A percentile compares a stretch with the other conserved stretches of the same genome.
Conservation (phyloP, 2,329 filamentous ascomycete species). For the Apiospora hydei region DNA sequence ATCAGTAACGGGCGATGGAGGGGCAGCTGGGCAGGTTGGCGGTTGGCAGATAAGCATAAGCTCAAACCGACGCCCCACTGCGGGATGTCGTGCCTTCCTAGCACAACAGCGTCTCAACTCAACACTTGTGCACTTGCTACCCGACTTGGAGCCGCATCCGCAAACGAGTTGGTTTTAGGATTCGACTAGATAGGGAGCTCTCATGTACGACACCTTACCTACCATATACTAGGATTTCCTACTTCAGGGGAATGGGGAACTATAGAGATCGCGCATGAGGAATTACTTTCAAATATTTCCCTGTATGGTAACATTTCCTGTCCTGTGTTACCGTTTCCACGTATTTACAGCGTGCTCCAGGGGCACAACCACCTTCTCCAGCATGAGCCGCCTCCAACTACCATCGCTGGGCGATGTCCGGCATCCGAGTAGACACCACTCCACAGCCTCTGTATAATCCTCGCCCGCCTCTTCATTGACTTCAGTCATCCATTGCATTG, state of each 20-base stretch:
- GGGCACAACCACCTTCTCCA: neutral
- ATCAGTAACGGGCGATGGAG: neutral
- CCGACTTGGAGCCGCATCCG: no score
- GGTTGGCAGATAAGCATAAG: neutral
- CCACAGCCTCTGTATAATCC: neutral
- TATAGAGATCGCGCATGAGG: no score
- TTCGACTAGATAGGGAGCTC: no score
- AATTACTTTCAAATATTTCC: neutral
- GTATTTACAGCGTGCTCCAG: neutral
- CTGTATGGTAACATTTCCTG: no score
- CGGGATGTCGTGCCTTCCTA: neutral
- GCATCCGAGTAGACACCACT: neutral
- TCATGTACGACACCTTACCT: no score
- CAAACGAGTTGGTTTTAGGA: no score
- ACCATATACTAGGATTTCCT: no score
- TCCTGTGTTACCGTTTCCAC: neutral
- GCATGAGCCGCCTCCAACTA: neutral
- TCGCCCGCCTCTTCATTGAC: neutral
- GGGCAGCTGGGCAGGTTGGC: neutral
- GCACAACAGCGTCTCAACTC: neutral
- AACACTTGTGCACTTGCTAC: neutral
- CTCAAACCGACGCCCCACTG: neutral
- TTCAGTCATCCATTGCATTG: neutral
- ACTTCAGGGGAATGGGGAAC: no score
- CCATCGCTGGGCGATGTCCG: neutral